phyloP scores from a whole-genome alignment of 257 asterid genomes.

The Solanum bulbocastanum region DNA sequence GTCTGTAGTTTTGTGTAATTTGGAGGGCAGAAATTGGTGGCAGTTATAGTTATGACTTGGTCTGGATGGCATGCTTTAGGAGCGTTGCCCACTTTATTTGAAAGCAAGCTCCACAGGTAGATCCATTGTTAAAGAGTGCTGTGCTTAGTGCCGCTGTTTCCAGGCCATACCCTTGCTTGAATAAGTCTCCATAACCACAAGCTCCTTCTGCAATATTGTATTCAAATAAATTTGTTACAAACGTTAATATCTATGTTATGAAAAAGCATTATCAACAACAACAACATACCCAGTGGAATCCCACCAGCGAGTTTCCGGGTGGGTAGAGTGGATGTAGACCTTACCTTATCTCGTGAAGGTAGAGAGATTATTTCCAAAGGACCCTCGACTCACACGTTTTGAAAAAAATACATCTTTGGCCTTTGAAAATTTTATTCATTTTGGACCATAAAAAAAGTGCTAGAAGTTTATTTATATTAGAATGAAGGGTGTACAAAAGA shows the following conservation, averaged over 20 bases:
- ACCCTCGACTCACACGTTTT: background rate
- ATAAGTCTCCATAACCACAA: conserved; percentile 25
- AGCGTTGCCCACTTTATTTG: conserved; percentile 20
- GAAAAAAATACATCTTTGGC: background rate
- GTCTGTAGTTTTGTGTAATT: background rate
- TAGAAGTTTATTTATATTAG: background rate
- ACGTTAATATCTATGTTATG: background rate
- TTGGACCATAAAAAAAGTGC: background rate
- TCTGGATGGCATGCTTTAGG: conserved; percentile 15
- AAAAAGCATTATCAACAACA: background rate
- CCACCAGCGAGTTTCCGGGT: background rate
- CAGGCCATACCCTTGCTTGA: conserved; percentile 20
- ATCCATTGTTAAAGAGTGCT: conserved; percentile 22
- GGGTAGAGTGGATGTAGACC: background rate
- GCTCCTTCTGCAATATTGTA: conserved; percentile 23
- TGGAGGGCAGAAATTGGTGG: conserved; percentile 37
- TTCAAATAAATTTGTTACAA: background rate
- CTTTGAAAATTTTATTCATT: background rate
- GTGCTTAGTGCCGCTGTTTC: conserved; percentile 35
- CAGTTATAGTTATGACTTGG: conserved; percentile 7
- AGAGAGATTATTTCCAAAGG: background rate
- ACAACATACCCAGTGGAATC: background rate
- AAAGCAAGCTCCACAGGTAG: conserved; percentile 35
- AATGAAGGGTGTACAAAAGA: background rate
- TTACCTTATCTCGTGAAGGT: background rate